These are phyloP conservation scores for Plectosphaerella sp. DNA, from an alignment of 2,329 filamentous ascomycete genomes.

Conservation along the genomic window DNA sequence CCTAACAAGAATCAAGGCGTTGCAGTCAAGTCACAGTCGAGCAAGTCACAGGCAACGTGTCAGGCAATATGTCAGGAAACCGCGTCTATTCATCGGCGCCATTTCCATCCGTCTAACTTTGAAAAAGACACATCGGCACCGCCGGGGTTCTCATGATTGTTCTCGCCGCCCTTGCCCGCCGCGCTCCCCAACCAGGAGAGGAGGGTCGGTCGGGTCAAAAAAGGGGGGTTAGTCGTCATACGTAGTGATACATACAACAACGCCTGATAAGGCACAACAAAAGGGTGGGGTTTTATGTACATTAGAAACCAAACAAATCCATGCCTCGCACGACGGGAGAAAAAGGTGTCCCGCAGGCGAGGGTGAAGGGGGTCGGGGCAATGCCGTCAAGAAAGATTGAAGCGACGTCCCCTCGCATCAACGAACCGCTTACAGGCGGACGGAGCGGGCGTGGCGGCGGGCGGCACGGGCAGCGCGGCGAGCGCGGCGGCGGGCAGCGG, in stretches of 20 bases:
- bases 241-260: neutral
- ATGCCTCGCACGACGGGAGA: neutral
- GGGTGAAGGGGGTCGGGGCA: neutral
- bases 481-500: slow-evolving; percentile 6
- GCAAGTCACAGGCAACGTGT: neutral
- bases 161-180: neutral
- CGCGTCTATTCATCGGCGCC: slow-evolving; percentile 5
- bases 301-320: neutral
- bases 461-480: slow-evolving; percentile 10
- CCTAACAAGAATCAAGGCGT: too few species aligned
- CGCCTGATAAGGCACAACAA: neutral
- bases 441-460: slow-evolving; percentile 12
- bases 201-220: neutral
- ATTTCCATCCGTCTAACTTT: slow-evolving; percentile 2
- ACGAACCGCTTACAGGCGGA: neutral
- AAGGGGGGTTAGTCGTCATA: neutral
- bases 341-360: neutral
- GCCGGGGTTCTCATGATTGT: neutral
- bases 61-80: neutral
- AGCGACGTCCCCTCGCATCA: neutral
- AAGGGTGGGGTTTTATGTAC: neutral
- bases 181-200: slow-evolving; percentile 1
- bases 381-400: neutral
- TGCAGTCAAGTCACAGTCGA: too few species aligned
- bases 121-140: slow-evolving; percentile 1